Percentiles rank a stretch among this genome's conserved stretches.
phyloP scores from a whole-genome alignment of 805 yeast species.

The Metschnikowia lachancei region DNA sequence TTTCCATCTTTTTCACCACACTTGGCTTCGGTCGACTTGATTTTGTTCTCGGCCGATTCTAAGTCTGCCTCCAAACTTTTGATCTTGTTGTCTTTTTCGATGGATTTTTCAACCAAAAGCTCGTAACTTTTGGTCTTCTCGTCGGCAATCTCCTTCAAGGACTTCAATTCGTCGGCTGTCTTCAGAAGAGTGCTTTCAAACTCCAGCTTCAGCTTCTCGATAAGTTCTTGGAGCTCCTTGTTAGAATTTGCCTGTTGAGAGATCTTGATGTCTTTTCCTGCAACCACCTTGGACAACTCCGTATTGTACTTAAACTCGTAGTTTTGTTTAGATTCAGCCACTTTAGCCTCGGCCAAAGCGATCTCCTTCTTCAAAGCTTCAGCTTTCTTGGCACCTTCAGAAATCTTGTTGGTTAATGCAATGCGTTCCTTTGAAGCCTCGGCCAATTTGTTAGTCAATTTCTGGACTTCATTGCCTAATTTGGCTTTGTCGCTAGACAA shows the following conservation, averaged over 20 bases:
- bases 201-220: constrained; percentile 9
- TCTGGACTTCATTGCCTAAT: constrained; percentile 5
- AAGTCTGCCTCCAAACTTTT: constrained; percentile 7
- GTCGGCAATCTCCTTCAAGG: constrained; percentile 4
- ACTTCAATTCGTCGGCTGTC: constrained; percentile 3
- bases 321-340: constrained; percentile 15
- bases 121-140: constrained; percentile 4
- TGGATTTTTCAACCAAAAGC: constrained; percentile 6
- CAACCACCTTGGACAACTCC: constrained; percentile 24
- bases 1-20: constrained; percentile 7
- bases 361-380: constrained; percentile 8
- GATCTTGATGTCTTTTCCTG: constrained; percentile 22
- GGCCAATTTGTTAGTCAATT: constrained; percentile 3
- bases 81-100: constrained; percentile 6
- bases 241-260: constrained; percentile 2
- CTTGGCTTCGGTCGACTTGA: neutral
- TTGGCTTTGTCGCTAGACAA: constrained; percentile 1
- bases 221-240: constrained; percentile 2
- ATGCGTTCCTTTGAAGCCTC: constrained; percentile 1
- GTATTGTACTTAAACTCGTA: constrained; percentile 26
- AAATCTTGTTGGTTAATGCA: neutral
- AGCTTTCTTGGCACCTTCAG: constrained; percentile 1
- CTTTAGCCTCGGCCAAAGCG: constrained; percentile 7
- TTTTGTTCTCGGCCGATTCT: neutral
- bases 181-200: constrained; percentile 8